phyloP scores from a whole-genome alignment of 2,329 filamentous ascomycete species.

The Pseudogymnoascus sp. region DNA sequence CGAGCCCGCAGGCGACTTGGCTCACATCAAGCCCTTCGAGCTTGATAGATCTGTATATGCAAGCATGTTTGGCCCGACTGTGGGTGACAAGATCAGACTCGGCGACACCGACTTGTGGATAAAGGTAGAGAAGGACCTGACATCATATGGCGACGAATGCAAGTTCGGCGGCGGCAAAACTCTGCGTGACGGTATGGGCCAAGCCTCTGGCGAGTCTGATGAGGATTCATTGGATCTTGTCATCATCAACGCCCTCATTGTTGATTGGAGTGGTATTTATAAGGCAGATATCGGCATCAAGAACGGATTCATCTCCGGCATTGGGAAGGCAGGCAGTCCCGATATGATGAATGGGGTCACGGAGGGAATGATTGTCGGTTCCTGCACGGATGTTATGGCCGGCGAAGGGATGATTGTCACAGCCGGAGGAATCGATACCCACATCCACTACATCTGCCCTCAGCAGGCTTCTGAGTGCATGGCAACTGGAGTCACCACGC shows the following conservation, averaged over 20 bases:
- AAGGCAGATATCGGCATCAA: constrained; percentile 97
- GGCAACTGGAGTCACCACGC: constrained; percentile 78
- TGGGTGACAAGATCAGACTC: constrained; percentile 74
- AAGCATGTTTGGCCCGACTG: constrained; percentile 88
- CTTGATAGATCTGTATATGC: constrained; percentile 75
- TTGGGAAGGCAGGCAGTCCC: constrained; percentile 95
- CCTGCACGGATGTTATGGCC: constrained; percentile 85
- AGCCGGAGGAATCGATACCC: constrained; percentile 79
- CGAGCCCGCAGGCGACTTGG: constrained; percentile 48
- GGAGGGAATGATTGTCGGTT: constrained; percentile 70
- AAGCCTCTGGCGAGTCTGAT: constrained; percentile 70
- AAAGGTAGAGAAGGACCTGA: constrained; percentile 77
- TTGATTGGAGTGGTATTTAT: constrained; percentile 89
- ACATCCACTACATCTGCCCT: constrained; percentile 92
- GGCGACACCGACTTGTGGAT: constrained; percentile 86
- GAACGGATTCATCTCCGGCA: constrained; percentile 73
- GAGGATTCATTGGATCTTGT: constrained; percentile 72
- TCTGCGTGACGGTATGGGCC: constrained; percentile 89
- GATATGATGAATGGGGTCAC: constrained; percentile 90
- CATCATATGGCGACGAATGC: constrained; percentile 84
- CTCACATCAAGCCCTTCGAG: constrained; percentile 51
- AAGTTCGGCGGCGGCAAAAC: constrained; percentile 94
- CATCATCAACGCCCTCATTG: constrained; percentile 79
- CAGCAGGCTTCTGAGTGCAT: constrained; percentile 82
- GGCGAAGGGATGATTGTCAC: constrained; percentile 87